Evolutionary conservation across 2,329 filamentous ascomycete genomes (phyloP), one percentile per base, ranked within the genome.

Genomic region (Proliferodiscus dingleyae): DNA sequence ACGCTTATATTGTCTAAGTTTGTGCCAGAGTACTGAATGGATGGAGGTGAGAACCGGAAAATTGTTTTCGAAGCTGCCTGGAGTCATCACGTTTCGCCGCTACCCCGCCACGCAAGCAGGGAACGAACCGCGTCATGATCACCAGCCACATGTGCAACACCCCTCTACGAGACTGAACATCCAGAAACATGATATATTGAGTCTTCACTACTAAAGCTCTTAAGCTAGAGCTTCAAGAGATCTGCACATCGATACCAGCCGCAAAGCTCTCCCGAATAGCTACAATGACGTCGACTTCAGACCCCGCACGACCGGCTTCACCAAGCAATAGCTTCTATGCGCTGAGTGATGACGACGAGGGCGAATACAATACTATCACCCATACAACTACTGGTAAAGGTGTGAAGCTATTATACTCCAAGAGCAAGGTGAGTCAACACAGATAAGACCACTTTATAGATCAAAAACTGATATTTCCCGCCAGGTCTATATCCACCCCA

Each of bases 281-380:
- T 24, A 46, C 38, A 37, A 41, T 37, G 44, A 41, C 59, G 53
- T 61, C 61, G 52, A 53, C 54, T 43, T 49, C 54, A 4, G 49
- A 40, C 41, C 53, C 57, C 46, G 54, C 58, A 30, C 54, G 59
- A 47, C 60, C 74, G 41, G 58, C 80, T 11, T 96, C 90, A 28
- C 89, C 90, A 2, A 79, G 87, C 2, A 88, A 83, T 42, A 95
- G 89, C 60, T 93, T 91, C 73, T 96, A 95, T 73, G 91, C 91
- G 62, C 75, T 97, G 75, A 95, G 88, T 67, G 94, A 98, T 71
- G 89, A 95, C 62, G 90, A 95, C 53, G 93, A 97, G 68, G 87
- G 85, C 56, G 93, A 87, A 36, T 98, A 98, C 71, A 87, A 94
- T 65, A 97, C 89, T 15, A 89, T 98, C 61, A 85, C 88, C 4